A percentile compares a stretch with the other conserved stretches of the same genome.
phyloP scores from a whole-genome alignment of 148 eudicot genomes.

The Vaccinium macrocarpon region DNA sequence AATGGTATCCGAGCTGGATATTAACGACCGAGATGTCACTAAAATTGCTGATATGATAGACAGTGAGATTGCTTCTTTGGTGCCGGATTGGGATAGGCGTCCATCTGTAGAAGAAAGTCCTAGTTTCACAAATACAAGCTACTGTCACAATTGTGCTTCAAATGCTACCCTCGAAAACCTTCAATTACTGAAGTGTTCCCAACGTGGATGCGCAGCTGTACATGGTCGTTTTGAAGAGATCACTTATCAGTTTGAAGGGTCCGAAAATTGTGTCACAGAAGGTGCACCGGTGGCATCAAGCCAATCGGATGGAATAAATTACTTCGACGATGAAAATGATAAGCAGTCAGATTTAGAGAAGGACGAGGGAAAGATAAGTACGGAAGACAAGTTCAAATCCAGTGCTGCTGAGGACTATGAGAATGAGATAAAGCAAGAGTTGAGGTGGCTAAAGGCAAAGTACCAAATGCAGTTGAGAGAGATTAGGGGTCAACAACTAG shows the following conservation, averaged over 20 bases:
- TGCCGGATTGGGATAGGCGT: slow-evolving; percentile 60
- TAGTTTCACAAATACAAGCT: slow-evolving; percentile 5
- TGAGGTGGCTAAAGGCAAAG: slow-evolving; percentile 57
- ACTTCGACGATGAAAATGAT: slow-evolving; percentile 25
- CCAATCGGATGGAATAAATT: slow-evolving; percentile 35
- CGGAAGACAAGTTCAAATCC: slow-evolving; percentile 8
- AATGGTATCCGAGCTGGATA: slow-evolving; percentile 78
- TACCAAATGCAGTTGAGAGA: slow-evolving; percentile 52
- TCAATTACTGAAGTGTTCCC: slow-evolving; percentile 41
- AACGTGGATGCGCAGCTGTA: slow-evolving; percentile 49
- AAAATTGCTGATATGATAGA: slow-evolving; percentile 82
- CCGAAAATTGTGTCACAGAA: slow-evolving; percentile 33
- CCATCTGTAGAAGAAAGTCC: slow-evolving; percentile 26
- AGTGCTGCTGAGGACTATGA: slow-evolving; percentile 31
- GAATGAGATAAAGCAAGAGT: slow-evolving; percentile 39
- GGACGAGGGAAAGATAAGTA: slow-evolving; percentile 14
- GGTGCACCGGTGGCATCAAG: slow-evolving; percentile 35
- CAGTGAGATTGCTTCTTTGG: slow-evolving; percentile 48
- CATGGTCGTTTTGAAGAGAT: slow-evolving; percentile 87
- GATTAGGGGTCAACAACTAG: slow-evolving; percentile 32
- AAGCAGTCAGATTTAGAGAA: slow-evolving; percentile 17
- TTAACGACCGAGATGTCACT: slow-evolving; percentile 69
- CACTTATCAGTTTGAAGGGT: slow-evolving; percentile 46
- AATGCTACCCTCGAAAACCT: slow-evolving; percentile 34
- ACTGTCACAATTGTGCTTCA: slow-evolving; percentile 31